phyloP scores from a whole-genome alignment of 768 basidiomycete genomes.

The Dioszegia aurantiaca region DNA sequence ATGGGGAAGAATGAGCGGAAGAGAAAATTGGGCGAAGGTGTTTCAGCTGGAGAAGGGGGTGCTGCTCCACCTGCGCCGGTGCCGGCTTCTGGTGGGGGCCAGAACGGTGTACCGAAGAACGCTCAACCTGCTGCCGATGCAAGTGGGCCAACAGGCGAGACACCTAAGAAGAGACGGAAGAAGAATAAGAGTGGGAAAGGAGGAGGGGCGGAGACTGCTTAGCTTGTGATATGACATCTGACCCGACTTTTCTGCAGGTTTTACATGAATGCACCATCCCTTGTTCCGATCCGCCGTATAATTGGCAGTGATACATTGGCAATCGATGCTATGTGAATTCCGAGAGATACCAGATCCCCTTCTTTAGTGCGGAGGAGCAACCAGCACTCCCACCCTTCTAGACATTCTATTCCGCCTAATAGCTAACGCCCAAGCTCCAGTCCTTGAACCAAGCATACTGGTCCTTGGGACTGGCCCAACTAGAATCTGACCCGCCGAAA shows the following conservation, averaged over 20 bases:
- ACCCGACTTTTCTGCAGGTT: too few species aligned
- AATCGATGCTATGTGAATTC: background rate
- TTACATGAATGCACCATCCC: too few species aligned
- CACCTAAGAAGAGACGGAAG: constrained; percentile 10
- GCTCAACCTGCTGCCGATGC: too few species aligned
- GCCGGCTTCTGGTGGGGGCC: background rate
- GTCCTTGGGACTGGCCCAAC: constrained; percentile 63
- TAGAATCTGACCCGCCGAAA: constrained; percentile 58
- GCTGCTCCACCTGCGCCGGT: background rate
- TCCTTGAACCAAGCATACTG: constrained; percentile 68
- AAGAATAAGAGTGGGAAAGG: constrained; percentile 10
- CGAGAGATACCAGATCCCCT: too few species aligned
- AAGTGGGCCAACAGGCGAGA: background rate
- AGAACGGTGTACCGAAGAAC: background rate
- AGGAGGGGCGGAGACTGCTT: background rate
- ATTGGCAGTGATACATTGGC: background rate
- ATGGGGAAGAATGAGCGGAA: constrained; percentile 33
- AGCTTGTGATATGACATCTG: background rate
- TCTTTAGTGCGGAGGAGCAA: background rate
- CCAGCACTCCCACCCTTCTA: constrained; percentile 1
- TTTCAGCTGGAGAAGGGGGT: constrained; percentile 1
- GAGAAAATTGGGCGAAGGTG: constrained; percentile 13
- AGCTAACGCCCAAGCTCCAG: constrained; percentile 64
- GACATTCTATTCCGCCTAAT: constrained; percentile 1
- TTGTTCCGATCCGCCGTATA: too few species aligned